Conservation (phyloP, 1,139 yeast genomes). For the Scheffersomyces titani region DNA sequence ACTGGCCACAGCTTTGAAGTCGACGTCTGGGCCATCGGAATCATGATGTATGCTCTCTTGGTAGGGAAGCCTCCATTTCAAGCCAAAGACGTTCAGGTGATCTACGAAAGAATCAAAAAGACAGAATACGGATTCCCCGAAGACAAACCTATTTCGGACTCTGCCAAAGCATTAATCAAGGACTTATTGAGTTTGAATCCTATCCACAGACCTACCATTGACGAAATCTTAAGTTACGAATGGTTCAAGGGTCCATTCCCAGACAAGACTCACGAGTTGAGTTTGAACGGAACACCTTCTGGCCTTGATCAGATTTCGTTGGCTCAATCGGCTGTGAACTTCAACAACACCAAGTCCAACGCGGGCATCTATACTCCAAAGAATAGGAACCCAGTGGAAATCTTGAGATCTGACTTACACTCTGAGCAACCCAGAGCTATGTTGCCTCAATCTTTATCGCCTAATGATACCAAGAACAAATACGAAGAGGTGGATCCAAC, state of each 20-base stretch:
- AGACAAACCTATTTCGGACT: conserved; percentile 66
- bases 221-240: conserved; percentile 75
- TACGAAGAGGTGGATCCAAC: conserved; percentile 69
- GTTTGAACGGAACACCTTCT: conserved; percentile 61
- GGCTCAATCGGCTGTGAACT: conserved; percentile 69
- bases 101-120: conserved; percentile 87
- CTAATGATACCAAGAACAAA: conserved; percentile 86
- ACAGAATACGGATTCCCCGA: conserved; percentile 82
- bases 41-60: conserved; percentile 88
- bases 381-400: conserved; percentile 65
- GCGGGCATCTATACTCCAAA: conserved; percentile 64
- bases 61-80: conserved; percentile 97
- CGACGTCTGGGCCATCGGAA: conserved; percentile 96
- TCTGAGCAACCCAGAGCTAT: conserved; percentile 70
- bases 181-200: conserved; percentile 81
- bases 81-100: conserved; percentile 89
- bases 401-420: conserved; percentile 67
- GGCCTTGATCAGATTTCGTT: conserved; percentile 54
- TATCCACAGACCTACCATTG: conserved; percentile 73
- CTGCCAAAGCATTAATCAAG: conserved; percentile 70
- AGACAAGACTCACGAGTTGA: conserved; percentile 59
- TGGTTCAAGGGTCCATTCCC: conserved; percentile 92
- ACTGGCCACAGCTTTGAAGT: conserved; percentile 93
- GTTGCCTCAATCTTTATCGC: conserved; percentile 87
- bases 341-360: conserved; percentile 61